Percentiles rank a stretch among this genome's conserved stretches.
Evolutionary conservation across 129 eudicot species (phyloP).

Genomic region (Saposhnikovia divaricata): DNA sequence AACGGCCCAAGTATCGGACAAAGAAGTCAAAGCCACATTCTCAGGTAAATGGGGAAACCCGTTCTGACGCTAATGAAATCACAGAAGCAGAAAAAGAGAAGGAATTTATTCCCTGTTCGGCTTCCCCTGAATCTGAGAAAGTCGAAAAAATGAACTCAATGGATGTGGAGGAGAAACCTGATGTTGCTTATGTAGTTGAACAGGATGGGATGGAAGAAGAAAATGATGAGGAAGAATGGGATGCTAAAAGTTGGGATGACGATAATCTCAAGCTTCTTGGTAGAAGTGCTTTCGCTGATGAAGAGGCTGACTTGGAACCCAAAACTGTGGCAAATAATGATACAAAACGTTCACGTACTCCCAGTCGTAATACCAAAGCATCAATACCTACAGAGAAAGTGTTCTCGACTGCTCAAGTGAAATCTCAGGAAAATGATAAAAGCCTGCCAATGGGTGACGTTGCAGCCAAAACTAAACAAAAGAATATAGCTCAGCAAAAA

Average conservation of each 20-base stretch:
- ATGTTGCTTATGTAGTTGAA: slow-evolving; percentile 26
- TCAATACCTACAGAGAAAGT: slow-evolving; percentile 16
- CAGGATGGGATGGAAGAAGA: slow-evolving; percentile 44
- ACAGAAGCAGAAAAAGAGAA: slow-evolving; percentile 26
- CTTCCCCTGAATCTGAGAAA: slow-evolving; percentile 42
- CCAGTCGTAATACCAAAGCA: slow-evolving; percentile 22
- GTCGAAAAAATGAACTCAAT: slow-evolving; percentile 36
- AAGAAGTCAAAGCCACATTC: slow-evolving; percentile 58
- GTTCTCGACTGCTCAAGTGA: not conserved
- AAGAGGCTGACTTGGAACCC: slow-evolving; percentile 60
- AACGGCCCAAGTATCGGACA: slow-evolving; percentile 58
- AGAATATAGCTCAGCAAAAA: slow-evolving; percentile 23
- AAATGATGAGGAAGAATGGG: slow-evolving; percentile 87
- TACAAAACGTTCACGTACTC: slow-evolving; percentile 19
- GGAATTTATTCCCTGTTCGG: slow-evolving; percentile 26
- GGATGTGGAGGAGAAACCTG: slow-evolving; percentile 30
- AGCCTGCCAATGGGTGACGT: slow-evolving; percentile 23
- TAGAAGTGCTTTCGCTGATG: slow-evolving; percentile 79
- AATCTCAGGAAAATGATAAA: slow-evolving; percentile 24
- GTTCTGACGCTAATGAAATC: slow-evolving; percentile 28
- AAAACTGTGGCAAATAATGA: slow-evolving; percentile 45
- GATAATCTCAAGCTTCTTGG: slow-evolving; percentile 71
- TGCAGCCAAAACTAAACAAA: slow-evolving; percentile 28
- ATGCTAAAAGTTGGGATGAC: slow-evolving; percentile 98
- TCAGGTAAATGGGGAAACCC: slow-evolving; percentile 47